Evolutionary conservation across 75 land plant species (phyloP).

Genomic region (Pinus albicaulis): DNA sequence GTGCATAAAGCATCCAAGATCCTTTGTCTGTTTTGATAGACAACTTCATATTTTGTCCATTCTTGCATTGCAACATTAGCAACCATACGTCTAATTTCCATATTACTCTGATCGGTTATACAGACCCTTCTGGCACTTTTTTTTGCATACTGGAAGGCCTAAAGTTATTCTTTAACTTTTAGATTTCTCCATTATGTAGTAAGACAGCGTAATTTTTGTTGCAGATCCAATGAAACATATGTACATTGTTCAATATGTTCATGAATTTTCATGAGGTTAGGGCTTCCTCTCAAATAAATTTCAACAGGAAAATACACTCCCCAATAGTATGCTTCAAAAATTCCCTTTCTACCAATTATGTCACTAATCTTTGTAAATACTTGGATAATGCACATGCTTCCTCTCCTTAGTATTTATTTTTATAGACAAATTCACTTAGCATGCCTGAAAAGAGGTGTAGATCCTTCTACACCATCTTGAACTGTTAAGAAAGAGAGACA

Average conservation of each 20-base stretch:
- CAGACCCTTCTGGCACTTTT: slow-evolving; percentile 5
- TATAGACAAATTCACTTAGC: too few relatives aligned
- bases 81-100: not conserved
- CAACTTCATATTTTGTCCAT: not conserved
- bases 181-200: slow-evolving; percentile 49
- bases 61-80: not conserved
- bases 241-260: slow-evolving; percentile 85
- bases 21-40: not conserved
- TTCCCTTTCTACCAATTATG: too few relatives aligned
- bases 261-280: slow-evolving; percentile 58
- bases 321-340: too few relatives aligned
- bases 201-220: slow-evolving; percentile 68
- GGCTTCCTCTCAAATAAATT: slow-evolving; percentile 82
- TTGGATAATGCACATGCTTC: too few relatives aligned
- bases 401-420: too few relatives aligned
- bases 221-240: slow-evolving; percentile 61
- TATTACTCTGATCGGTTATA: not conserved
- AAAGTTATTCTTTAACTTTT: slow-evolving; percentile 36
- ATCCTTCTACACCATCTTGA: too few relatives aligned
- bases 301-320: slow-evolving; percentile 74
- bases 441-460: too few relatives aligned
- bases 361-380: too few relatives aligned
- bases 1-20: not conserved
- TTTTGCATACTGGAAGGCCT: slow-evolving; percentile 21
- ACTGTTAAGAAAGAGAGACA: too few relatives aligned